Conservation (phyloP, 192 early-diverging fungal species). For the Pecoramyces ruminantium region DNA sequence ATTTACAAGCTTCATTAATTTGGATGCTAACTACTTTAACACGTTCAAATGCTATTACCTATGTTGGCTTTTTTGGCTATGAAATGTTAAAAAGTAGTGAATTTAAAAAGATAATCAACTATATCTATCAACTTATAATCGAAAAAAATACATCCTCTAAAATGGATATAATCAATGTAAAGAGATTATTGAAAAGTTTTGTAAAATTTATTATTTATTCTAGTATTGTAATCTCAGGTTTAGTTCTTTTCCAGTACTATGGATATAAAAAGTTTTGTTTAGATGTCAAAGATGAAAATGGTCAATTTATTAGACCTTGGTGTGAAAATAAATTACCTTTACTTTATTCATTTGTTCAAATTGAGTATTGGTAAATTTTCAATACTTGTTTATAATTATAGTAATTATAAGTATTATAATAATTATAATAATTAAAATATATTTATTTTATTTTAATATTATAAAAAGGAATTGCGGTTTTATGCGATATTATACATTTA, state of each 20-base stretch:
- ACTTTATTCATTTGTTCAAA: slow-evolving; percentile 71
- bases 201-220: slow-evolving; percentile 3
- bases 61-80: slow-evolving; percentile 70
- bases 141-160: slow-evolving; percentile 9
- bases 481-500: slow-evolving; percentile 57
- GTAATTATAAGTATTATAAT: neutral
- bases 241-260: slow-evolving; percentile 41
- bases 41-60: slow-evolving; percentile 66
- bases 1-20: slow-evolving; percentile 40
- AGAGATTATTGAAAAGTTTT: slow-evolving; percentile 1
- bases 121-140: slow-evolving; percentile 5
- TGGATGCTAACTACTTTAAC: slow-evolving; percentile 39
- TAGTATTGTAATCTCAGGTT: slow-evolving; percentile 26
- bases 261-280: slow-evolving; percentile 47
- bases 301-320: slow-evolving; percentile 32
- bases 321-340: slow-evolving; percentile 40
- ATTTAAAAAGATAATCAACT: slow-evolving; percentile 11
- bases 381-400: too few species aligned
- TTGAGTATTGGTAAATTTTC: slow-evolving; percentile 62
- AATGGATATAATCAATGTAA: neutral
- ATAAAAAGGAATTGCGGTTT: slow-evolving; percentile 73
- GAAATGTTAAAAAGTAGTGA: slow-evolving; percentile 26
- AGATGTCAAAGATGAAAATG: neutral
- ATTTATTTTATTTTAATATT: too few species aligned
- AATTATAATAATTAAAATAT: neutral